phyloP scores from a whole-genome alignment of 2,329 filamentous ascomycete genomes.

The Neopestalotiopsis rosae region DNA sequence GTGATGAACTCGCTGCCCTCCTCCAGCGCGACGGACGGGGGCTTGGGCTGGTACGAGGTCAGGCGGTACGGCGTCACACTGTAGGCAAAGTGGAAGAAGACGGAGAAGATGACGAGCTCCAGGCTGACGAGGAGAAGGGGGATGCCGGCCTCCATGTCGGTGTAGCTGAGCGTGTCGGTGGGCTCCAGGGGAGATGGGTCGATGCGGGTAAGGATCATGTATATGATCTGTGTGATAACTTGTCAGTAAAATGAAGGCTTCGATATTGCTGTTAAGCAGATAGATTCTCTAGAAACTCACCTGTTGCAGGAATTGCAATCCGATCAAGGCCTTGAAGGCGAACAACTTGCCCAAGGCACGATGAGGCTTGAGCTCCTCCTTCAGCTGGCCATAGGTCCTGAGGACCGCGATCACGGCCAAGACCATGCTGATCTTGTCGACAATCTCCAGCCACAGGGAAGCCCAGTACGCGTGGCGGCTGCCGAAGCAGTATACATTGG shows the following conservation, averaged over 20 bases:
- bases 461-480: constrained; percentile 34
- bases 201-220: constrained; percentile 25
- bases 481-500: constrained; percentile 36
- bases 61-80: constrained; percentile 26
- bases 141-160: constrained; percentile 29
- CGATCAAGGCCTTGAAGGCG: constrained; percentile 36
- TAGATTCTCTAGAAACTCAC: constrained; percentile 17
- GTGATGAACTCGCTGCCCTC: background rate
- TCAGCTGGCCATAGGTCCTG: constrained; percentile 24
- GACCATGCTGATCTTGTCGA: constrained; percentile 29
- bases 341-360: constrained; percentile 31
- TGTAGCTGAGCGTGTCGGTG: constrained; percentile 22
- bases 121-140: constrained; percentile 25
- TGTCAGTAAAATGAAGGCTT: background rate
- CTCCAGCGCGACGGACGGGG: background rate
- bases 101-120: constrained; percentile 28
- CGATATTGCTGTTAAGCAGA: too few species aligned
- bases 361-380: constrained; percentile 27
- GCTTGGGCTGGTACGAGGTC: constrained; percentile 10
- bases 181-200: constrained; percentile 21
- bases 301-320: constrained; percentile 25
- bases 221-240: constrained; percentile 22
- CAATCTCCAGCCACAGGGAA: constrained; percentile 38
- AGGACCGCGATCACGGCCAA: constrained; percentile 31
- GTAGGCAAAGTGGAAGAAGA: constrained; percentile 33